Evolutionary conservation across 2,329 filamentous ascomycete genomes (phyloP), one percentile per base, ranked within the genome.

Genomic region (Colletotrichum truncatum): DNA sequence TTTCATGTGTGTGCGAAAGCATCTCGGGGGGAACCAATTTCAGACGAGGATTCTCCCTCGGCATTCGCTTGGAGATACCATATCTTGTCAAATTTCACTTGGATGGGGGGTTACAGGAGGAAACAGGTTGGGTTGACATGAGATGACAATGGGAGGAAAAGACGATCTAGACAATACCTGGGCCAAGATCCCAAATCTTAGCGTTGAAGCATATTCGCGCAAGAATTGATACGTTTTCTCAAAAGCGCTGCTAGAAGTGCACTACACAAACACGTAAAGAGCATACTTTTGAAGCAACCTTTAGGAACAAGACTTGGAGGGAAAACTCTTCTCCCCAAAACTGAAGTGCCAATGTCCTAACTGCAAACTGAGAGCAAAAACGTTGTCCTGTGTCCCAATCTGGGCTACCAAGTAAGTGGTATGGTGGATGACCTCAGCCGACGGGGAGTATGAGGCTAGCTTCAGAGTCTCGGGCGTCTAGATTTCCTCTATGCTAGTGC

Each of bases 141-240:
- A 56, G 32, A 25, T 8, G 26, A 56, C 12, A 25, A 18, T n/a
- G 26, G 46, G n/a, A 57, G 38, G 56, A 43, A 54, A 59, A 67
- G 43, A 66, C 11, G 48, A 59, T 18, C 30, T 67, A 67, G 65
- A 67, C 62, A 62, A 62, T 67, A 67, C 49, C 62, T 56, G 62
- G 62, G 55, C 52, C 36, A 53, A 66, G n/a, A 66, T 46, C 65
- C 62, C 56, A 51, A 39, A 43, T 14, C 25, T n/a, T 16, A 1
- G 16, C 43, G 34, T 18, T 34, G 49, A 52, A 56, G 21, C n/a
- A 14, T 36, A 4, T 45, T 46, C 30, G 16, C 28, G 38, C 30
- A 34, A 30, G 54, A 26, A 30, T 53, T 11, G 43, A 18, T 16
- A 25, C 28, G 12, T 18, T 45, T 36, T 25, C 18, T 39, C 23